Base-by-base conservation (phyloP, 2,329 filamentous ascomycete species). In the Diaporthe nobilis region DNA sequence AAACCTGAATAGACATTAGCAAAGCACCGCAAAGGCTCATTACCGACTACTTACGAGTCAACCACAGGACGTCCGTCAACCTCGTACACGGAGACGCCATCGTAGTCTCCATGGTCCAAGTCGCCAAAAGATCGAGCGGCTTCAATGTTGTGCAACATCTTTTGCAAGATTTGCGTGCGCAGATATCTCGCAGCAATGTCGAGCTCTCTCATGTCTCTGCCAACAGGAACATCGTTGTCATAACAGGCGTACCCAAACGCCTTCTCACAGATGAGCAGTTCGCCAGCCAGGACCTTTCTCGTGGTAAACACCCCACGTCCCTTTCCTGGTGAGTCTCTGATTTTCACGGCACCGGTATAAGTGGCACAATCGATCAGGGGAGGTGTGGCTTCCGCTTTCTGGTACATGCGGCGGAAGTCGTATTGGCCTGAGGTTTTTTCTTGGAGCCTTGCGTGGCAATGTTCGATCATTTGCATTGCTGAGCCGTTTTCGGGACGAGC, bases 201-300 rank as follows among this genome's bases (percentile, higher is more conserved):
- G 1, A 1, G 2, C 22, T 28, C 1, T 1, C 25, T 28, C 25
- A 28, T 55, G 25, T 15, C 25, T 15, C 3, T 2, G 51, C 2
- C 3, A 1, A 0, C 25, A 2, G 25, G 25, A 15, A n/a, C 4
- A 17, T 42, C 12, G 0, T 15, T 4, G 9, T 12, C 17, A n/a
- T n/a, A n/a, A n/a, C n/a, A n/a, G n/a, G n/a, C 3, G 57, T 61
- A 61, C 1, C 57, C 34, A 17, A 61, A 61, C 1, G 57, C 57
- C n/a, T 61, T 61, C 3, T 61, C 57, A 5, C 57, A 61, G 57
- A 61, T 17, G 0, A 61, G 57, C 10, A 61, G 2, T 9, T 61
- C 57, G 6, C 57, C 57, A 4, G 57, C 57, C 6, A 39, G 22
- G 57, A 61, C 34, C 6, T 42, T 61, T 31, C 2, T 61, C 22